Conservation (phyloP, 345 rosid genomes). For the Gossypium rotundifolium region DNA sequence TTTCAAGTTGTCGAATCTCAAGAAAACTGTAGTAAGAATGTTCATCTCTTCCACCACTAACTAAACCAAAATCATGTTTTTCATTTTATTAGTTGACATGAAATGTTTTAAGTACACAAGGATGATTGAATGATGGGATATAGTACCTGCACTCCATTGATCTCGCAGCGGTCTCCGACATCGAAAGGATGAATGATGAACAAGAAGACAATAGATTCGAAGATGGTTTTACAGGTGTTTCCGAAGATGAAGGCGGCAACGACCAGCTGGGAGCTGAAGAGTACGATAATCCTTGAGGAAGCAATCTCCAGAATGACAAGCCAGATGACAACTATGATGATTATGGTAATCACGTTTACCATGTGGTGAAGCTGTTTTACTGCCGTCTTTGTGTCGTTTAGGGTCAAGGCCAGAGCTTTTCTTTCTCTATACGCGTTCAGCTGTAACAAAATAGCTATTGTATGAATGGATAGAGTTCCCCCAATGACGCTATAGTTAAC, state of each 20-base stretch:
- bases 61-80: background rate
- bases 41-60: slow-evolving; percentile 93
- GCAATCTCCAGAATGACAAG: slow-evolving; percentile 73
- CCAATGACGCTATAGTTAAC: background rate
- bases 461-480: background rate
- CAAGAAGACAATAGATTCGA: slow-evolving; percentile 84
- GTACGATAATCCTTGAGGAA: slow-evolving; percentile 50
- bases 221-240: slow-evolving; percentile 78
- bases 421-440: slow-evolving; percentile 87
- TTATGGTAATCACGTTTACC: slow-evolving; percentile 46
- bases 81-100: background rate
- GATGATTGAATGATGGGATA: background rate
- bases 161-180: slow-evolving; percentile 91
- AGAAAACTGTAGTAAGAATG: slow-evolving; percentile 71
- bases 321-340: slow-evolving; percentile 50
- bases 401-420: slow-evolving; percentile 85
- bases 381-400: slow-evolving; percentile 90
- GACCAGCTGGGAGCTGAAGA: slow-evolving; percentile 71
- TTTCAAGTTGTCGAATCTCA: slow-evolving; percentile 75
- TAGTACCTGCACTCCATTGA: slow-evolving; percentile 75
- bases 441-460: slow-evolving; percentile 27
- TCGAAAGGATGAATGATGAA: slow-evolving; percentile 92
- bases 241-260: slow-evolving; percentile 85
- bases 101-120: background rate
- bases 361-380: slow-evolving; percentile 79